Base-by-base conservation (phyloP, 306 rosid species). In the Castanea sativa region DNA sequence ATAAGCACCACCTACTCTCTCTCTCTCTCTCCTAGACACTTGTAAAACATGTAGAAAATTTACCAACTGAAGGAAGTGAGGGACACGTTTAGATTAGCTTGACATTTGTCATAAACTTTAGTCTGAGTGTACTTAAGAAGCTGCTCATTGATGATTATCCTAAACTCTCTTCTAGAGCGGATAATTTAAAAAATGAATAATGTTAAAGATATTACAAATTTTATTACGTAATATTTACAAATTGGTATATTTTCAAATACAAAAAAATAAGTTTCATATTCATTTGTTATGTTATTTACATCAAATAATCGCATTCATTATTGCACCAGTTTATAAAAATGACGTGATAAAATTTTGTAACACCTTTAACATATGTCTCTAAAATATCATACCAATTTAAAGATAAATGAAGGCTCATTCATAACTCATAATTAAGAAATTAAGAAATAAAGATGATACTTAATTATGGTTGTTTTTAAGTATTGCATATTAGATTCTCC, bases 1-100 rank as follows among this genome's bases (percentile, higher is more conserved):
- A 88, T 89, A 82, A 81, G 77, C 91, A 91, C 85, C 78, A 80
- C 86, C 86, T 84, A 83, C 80, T 87, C 90, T 78, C 85, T 58
- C 71, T 63, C 88, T 85, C 52, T 82, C 73, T 58, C 68, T 33
- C 65, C 29, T 27, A 55, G 32, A 14, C 78, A 32, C 71, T 38
- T 52, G 69, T 73, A 49, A 57, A 57, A 30, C 41, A 63, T 75
- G 63, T 45, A 76, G 20, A 68, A 68, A 81, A 67, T 68, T 85
- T 83, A 80, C 75, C 79, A 29, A 75, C 78, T 80, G 78, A 69
- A 69, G 30, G 49, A 64, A 81, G 51, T 45, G 23, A 79, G 69
- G 5, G 68, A 23, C 70, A 72, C 49, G n/a, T 65, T 72, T 33
- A 67, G 71, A 60, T 51, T 69, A 57, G 30, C 75, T 75, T 77